Evolutionary conservation across 1,284 basidiomycete species (phyloP).

Genomic region (Rhodotorula sp.): DNA sequence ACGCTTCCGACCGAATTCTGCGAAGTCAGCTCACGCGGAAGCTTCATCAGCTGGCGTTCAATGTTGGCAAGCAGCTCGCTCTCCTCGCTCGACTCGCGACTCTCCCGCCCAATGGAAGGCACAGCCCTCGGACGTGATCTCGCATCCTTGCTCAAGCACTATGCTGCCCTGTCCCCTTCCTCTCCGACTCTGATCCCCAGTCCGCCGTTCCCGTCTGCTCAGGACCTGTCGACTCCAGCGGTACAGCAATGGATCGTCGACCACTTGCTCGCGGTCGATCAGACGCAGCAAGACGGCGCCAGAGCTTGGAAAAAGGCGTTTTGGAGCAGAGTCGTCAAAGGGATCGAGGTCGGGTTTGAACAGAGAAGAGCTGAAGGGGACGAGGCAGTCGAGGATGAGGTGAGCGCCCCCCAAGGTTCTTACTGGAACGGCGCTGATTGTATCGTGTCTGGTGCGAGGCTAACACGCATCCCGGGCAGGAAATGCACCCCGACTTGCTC

Average conservation of each 20-base stretch:
- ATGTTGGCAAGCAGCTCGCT: too few relatives aligned
- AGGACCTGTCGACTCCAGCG: conserved; percentile 5
- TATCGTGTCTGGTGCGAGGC: too few relatives aligned
- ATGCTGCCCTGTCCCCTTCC: conserved; percentile 28
- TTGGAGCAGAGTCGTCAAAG: conserved; percentile 30
- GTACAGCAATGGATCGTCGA: conserved; percentile 29
- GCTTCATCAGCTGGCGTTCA: background rate
- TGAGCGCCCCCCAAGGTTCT: background rate
- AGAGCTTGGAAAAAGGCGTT: conserved; percentile 31
- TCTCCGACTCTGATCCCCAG: conserved; percentile 18
- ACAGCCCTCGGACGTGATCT: background rate
- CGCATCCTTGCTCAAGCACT: conserved; percentile 21
- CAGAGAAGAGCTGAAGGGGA: conserved; percentile 8
- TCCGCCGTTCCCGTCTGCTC: conserved; percentile 22
- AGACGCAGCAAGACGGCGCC: background rate
- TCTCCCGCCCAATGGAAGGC: too few relatives aligned
- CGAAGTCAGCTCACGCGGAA: background rate
- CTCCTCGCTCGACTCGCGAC: too few relatives aligned
- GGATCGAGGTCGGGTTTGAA: conserved; percentile 30
- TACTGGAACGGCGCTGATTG: too few relatives aligned
- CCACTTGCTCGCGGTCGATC: conserved; percentile 7
- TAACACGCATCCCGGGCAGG: conserved; percentile 7
- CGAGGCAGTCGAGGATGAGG: conserved; percentile 33
- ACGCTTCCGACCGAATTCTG: too few relatives aligned
- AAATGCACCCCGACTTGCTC: conserved; percentile 31